Evolutionary conservation across 306 rosid genomes (phyloP).

Genomic region (Cajanus cajan): DNA sequence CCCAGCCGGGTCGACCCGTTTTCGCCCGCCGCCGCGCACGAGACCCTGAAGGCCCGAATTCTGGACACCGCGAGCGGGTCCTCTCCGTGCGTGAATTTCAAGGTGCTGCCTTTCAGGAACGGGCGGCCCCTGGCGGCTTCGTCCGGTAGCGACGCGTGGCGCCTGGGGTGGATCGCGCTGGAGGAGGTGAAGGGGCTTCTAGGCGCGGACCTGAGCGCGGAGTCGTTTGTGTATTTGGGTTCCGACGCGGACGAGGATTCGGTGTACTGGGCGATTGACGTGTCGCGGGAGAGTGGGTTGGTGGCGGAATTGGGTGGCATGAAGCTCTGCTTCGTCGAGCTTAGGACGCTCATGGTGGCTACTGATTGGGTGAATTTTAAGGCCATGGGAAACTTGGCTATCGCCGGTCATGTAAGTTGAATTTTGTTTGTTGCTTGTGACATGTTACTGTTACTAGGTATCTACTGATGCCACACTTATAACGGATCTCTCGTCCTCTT

Average conservation of each 20-base stretch:
- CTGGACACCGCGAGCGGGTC: conserved; percentile 28
- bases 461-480: too few species aligned
- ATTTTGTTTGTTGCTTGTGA: background rate
- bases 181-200: conserved; percentile 42
- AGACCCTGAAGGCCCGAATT: conserved; percentile 61
- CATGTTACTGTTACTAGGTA: too few species aligned
- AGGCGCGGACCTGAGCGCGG: conserved; percentile 43
- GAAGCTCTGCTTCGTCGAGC: conserved; percentile 63
- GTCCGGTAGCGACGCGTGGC: conserved; percentile 42
- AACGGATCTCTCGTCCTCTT: too few species aligned
- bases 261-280: conserved; percentile 78
- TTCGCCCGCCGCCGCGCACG: conserved; percentile 54
- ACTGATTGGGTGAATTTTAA: conserved; percentile 75
- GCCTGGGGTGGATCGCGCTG: conserved; percentile 74
- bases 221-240: conserved; percentile 74
- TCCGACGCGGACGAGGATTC: conserved; percentile 49
- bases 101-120: conserved; percentile 69
- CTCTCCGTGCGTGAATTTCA: conserved; percentile 45
- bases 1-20: conserved; percentile 48
- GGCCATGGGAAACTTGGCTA: conserved; percentile 68
- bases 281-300: conserved; percentile 47
- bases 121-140: conserved; percentile 72
- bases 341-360: conserved; percentile 87
- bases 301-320: conserved; percentile 44
- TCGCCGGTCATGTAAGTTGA: conserved; percentile 87